Base-by-base conservation (phyloP, 331 rosid genomes). In the Acacia concinna region DNA sequence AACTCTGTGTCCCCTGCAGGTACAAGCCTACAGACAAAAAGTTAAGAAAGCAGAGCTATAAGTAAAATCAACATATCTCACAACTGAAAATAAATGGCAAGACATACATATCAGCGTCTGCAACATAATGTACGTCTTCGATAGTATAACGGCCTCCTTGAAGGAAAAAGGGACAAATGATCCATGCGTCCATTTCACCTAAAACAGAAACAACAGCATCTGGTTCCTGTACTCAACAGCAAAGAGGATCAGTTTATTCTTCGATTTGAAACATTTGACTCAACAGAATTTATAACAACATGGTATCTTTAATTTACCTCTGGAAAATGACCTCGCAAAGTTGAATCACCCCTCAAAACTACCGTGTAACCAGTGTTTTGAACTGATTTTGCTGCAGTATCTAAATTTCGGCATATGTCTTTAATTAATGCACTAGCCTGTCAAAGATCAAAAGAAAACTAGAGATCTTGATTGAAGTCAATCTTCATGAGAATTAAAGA, bases 141-240 rank as follows among this genome's bases (percentile, higher is more conserved):
- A 95, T 82, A 27, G 99, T 92, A 71, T 87, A 95, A 81, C 99
- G 97, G 73, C 97, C 97, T 74, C 99, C 99, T 87, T 95, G 97
- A 71, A 91, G 90, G 85, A 95, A 95, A 86, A 95, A 95, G 32
- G 99, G 97, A 83, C 97, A 95, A 80, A 92, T 91, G 85, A 95
- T 95, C 97, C 97, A 95, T 62, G 97, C 96, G 80, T 95, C 99
- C 93, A 92, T 89, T 80, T 88, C 97, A 68, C 99, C 97, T 82
- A 93, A 82, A 52, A 91, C 94, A 34, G 97, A 92, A 81, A 88
- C 86, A 79, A 86, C 94, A 12, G 97, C 96, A 90, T 95, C 99
- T 23, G 97, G 86, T 95, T 95, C 98, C 98, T 95, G 84, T 72
- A 80, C 71, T 41, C 57, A 70, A 76, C 30, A 78, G 49, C 30